Conservation (phyloP, 306 rosid genomes). For the Sophora flavescens region DNA sequence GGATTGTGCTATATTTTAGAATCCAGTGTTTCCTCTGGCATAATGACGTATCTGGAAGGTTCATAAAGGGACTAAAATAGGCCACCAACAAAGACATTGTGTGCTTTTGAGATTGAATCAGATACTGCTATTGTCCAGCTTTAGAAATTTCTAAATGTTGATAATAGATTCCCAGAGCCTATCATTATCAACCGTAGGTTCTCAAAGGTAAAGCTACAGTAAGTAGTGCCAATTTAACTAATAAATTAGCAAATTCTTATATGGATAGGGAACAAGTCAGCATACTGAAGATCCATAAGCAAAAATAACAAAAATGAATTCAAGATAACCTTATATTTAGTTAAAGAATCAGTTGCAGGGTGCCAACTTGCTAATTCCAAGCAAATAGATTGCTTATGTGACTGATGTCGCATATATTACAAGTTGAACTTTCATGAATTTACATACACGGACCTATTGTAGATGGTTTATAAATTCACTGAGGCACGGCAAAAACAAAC, state of each 20-base stretch:
- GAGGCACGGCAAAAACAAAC: not conserved
- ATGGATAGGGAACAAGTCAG: not conserved
- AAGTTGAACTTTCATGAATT: constrained; percentile 10
- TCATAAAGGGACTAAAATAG: not conserved
- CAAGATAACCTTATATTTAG: constrained; percentile 22
- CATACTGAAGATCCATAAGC: constrained; percentile 10
- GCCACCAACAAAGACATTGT: not conserved
- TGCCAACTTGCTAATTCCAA: not conserved
- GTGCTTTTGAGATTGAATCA: not conserved
- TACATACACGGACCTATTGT: constrained; percentile 8
- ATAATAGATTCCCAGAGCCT: constrained; percentile 1
- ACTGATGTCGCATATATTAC: constrained; percentile 7
- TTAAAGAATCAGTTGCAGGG: constrained; percentile 27
- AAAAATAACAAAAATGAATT: constrained; percentile 12
- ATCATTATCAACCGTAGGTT: constrained; percentile 6
- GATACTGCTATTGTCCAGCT: constrained; percentile 10
- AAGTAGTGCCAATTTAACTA: constrained; percentile 29
- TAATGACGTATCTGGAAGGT: not conserved
- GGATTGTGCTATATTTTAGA: not conserved
- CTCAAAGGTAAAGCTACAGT: not conserved
- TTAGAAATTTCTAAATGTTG: not conserved
- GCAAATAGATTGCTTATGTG: not conserved
- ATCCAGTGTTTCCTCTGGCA: not conserved
- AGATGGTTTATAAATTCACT: constrained; percentile 32
- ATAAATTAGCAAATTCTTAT: not conserved